phyloP scores from a whole-genome alignment of 371 early-diverging fungal species.

The Funneliformis caledonium region DNA sequence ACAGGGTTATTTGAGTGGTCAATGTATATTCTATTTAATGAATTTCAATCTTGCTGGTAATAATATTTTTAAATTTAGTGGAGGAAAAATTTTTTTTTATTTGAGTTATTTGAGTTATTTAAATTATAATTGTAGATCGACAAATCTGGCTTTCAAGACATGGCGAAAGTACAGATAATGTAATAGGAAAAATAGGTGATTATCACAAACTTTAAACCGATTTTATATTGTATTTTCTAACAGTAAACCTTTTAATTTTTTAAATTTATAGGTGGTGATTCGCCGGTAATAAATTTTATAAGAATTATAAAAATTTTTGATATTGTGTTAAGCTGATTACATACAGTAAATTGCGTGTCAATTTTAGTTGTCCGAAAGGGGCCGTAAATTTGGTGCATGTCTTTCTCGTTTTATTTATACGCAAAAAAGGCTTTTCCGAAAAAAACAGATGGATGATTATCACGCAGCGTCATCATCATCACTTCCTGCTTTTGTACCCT shows the following conservation, averaged over 20 bases:
- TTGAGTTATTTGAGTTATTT: not conserved
- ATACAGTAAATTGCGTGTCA: not conserved
- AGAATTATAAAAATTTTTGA: not conserved
- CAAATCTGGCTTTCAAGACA: slow-evolving; percentile 84
- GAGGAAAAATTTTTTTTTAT: slow-evolving; percentile 13
- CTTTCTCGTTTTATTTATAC: slow-evolving; percentile 67
- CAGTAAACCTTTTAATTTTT: not conserved
- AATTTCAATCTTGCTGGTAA: slow-evolving; percentile 67
- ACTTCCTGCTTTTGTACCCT: slow-evolving; percentile 37
- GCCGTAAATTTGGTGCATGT: slow-evolving; percentile 67
- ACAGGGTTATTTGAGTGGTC: slow-evolving; percentile 78
- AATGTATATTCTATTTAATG: slow-evolving; percentile 89
- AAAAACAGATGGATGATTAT: slow-evolving; percentile 39
- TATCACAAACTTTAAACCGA: not conserved
- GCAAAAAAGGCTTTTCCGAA: slow-evolving; percentile 47
- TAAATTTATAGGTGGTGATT: slow-evolving; percentile 76
- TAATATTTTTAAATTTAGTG: not conserved
- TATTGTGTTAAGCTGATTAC: not conserved
- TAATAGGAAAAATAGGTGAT: slow-evolving; percentile 59
- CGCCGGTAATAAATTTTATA: slow-evolving; percentile 56
- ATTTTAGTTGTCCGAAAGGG: slow-evolving; percentile 59
- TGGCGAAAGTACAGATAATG: slow-evolving; percentile 73
- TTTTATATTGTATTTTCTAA: slow-evolving; percentile 1
- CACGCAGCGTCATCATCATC: slow-evolving; percentile 41
- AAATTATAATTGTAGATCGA: slow-evolving; percentile 56